Conservation (phyloP, 257 asterid genomes). For the Capsicum rhomboideum region DNA sequence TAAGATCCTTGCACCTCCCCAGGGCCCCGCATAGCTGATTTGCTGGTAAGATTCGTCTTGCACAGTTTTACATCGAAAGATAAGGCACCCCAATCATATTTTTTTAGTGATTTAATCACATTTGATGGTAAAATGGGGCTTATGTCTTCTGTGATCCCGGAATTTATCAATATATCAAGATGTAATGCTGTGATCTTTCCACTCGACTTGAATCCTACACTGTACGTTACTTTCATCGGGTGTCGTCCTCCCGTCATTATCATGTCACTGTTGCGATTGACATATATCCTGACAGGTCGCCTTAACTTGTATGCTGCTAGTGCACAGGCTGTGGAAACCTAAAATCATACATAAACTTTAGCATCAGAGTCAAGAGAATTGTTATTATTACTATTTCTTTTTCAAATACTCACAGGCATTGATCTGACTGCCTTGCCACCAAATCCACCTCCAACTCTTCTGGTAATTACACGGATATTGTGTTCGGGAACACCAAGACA, state of each 20-base stretch:
- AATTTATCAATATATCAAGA: constrained; percentile 49
- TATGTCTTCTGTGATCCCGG: constrained; percentile 43
- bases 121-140: constrained; percentile 43
- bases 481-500: constrained; percentile 70
- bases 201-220: constrained; percentile 51
- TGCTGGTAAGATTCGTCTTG: constrained; percentile 57
- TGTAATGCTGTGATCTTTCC: constrained; percentile 72
- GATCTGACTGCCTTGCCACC: constrained; percentile 61
- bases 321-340: constrained; percentile 72
- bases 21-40: constrained; percentile 66
- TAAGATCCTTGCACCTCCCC: constrained; percentile 72
- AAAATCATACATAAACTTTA: constrained; percentile 1
- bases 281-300: constrained; percentile 58
- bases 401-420: constrained; percentile 40
- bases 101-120: constrained; percentile 32
- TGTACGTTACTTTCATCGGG: constrained; percentile 64
- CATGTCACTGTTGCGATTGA: constrained; percentile 65
- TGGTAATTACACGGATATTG: constrained; percentile 59
- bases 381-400: background rate
- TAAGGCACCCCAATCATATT: constrained; percentile 64
- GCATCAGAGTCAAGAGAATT: background rate
- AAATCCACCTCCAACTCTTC: constrained; percentile 78
- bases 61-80: constrained; percentile 56
- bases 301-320: constrained; percentile 64
- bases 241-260: constrained; percentile 66